Conservation (phyloP, 2,329 filamentous ascomycete genomes). For the Ophiosphaerella korrae region DNA sequence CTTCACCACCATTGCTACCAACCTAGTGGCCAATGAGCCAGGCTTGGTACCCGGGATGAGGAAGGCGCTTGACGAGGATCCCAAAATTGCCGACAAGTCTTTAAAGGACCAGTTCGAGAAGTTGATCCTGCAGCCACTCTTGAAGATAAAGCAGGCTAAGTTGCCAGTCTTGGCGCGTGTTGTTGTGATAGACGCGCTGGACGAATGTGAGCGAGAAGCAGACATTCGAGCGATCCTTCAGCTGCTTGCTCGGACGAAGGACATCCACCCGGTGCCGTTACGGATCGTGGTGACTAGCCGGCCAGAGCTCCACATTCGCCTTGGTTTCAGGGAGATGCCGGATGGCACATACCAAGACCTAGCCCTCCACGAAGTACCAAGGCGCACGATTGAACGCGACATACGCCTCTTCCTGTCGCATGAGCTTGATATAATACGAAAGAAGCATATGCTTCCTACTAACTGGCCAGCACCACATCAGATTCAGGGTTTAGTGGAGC, state of each 20-base stretch:
- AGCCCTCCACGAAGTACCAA: constrained; percentile 17
- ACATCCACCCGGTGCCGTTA: constrained; percentile 14
- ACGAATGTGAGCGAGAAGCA: constrained; percentile 35
- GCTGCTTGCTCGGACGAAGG: constrained; percentile 15
- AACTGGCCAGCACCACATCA: constrained; percentile 29
- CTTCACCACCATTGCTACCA: constrained; percentile 23
- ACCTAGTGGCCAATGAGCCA: constrained; percentile 14
- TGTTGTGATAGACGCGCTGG: constrained; percentile 33
- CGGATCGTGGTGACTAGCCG: constrained; percentile 25
- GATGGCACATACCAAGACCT: constrained; percentile 16
- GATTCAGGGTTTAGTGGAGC: constrained; percentile 32
- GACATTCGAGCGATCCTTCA: constrained; percentile 25
- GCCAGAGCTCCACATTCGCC: constrained; percentile 25
- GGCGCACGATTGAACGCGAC: constrained; percentile 17
- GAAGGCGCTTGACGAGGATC: constrained; percentile 13
- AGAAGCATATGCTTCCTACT: constrained; percentile 15
- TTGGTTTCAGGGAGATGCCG: constrained; percentile 19
- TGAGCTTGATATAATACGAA: constrained; percentile 22
- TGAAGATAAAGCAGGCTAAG: neutral
- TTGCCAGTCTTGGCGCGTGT: neutral
- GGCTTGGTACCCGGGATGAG: constrained; percentile 13
- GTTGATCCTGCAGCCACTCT: constrained; percentile 12
- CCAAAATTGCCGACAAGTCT: constrained; percentile 6
- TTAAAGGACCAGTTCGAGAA: constrained; percentile 11
- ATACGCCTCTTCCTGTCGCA: constrained; percentile 25